phyloP scores from a whole-genome alignment of 2,329 filamentous ascomycete genomes.

The Sporothrix mexicana region DNA sequence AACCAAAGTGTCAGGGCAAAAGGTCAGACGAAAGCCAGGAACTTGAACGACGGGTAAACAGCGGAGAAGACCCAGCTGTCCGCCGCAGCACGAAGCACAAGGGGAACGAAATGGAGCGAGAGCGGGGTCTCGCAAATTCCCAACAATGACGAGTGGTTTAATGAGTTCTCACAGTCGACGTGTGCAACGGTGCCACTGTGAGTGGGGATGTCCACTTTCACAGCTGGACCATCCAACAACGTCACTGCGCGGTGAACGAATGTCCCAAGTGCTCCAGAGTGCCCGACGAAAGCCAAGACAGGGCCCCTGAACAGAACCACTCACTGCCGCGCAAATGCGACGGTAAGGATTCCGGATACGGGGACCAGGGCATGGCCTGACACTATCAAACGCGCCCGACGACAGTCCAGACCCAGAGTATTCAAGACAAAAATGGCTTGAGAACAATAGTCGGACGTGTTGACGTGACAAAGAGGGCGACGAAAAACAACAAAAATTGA shows the following conservation, averaged over 20 bases:
- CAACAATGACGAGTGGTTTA: conserved; percentile 28
- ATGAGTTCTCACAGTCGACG: conserved; percentile 16
- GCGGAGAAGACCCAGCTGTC: conserved; percentile 1
- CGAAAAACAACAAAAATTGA: neutral
- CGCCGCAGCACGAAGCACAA: conserved; percentile 4
- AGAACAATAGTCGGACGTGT: neutral
- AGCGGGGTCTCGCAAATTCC: conserved; percentile 20
- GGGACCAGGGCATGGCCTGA: neutral
- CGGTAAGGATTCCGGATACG: conserved; percentile 12
- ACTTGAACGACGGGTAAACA: neutral
- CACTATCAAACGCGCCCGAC: neutral
- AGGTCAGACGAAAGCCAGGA: conserved; percentile 5
- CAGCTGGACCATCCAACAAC: neutral
- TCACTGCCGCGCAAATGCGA: conserved; percentile 21
- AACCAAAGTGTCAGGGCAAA: neutral
- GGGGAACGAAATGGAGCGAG: neutral
- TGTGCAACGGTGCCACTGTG: conserved; percentile 14
- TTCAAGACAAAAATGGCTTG: neutral
- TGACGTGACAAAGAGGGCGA: neutral
- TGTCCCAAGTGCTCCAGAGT: conserved; percentile 14
- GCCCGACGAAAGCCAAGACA: conserved; percentile 17
- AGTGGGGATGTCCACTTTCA: neutral
- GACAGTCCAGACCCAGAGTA: neutral
- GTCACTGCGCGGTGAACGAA: neutral
- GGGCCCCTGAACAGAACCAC: neutral